Conservation (phyloP, 1,139 yeast species). For the Blastobotrys raffinosifermentans region DNA sequence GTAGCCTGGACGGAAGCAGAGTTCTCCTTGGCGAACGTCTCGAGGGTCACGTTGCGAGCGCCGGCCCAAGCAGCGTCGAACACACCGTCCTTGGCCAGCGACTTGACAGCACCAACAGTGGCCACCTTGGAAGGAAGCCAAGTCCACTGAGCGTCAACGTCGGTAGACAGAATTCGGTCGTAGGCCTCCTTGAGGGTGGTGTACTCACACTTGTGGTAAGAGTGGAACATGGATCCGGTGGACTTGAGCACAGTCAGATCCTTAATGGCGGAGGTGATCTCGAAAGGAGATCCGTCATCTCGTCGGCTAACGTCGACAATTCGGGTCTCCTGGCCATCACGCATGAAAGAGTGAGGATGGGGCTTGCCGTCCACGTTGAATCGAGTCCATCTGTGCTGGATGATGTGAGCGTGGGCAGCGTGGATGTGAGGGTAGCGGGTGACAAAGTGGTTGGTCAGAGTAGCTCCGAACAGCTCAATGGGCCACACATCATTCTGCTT, state of each 20-base stretch:
- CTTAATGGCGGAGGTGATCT: conserved; percentile 63
- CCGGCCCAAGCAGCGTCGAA: conserved; percentile 56
- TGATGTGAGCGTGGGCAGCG: conserved; percentile 60
- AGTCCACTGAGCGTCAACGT: conserved; percentile 70
- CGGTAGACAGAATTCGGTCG: conserved; percentile 85
- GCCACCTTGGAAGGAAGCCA: conserved; percentile 51
- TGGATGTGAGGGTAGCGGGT: conserved; percentile 68
- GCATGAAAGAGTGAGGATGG: conserved; percentile 78
- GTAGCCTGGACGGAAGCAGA: conserved; percentile 93
- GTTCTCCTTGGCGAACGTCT: conserved; percentile 74
- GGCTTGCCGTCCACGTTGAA: conserved; percentile 64
- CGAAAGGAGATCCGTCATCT: conserved; percentile 40
- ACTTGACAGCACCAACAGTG: conserved; percentile 45
- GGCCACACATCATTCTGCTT: conserved; percentile 77
- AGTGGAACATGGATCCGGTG: conserved; percentile 92
- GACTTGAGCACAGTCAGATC: conserved; percentile 85
- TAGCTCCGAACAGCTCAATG: conserved; percentile 83
- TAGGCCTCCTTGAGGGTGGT: conserved; percentile 77
- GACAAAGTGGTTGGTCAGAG: conserved; percentile 74
- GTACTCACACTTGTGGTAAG: conserved; percentile 78
- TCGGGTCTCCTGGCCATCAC: conserved; percentile 80
- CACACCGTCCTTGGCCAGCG: conserved; percentile 52
- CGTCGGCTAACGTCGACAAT: conserved; percentile 50
- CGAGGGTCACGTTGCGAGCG: conserved; percentile 67
- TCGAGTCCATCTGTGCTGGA: conserved; percentile 75